Percentiles rank a stretch among this genome's conserved stretches.
Evolutionary conservation across 257 asterid species (phyloP).

Genomic region (Capsicum baccatum): DNA sequence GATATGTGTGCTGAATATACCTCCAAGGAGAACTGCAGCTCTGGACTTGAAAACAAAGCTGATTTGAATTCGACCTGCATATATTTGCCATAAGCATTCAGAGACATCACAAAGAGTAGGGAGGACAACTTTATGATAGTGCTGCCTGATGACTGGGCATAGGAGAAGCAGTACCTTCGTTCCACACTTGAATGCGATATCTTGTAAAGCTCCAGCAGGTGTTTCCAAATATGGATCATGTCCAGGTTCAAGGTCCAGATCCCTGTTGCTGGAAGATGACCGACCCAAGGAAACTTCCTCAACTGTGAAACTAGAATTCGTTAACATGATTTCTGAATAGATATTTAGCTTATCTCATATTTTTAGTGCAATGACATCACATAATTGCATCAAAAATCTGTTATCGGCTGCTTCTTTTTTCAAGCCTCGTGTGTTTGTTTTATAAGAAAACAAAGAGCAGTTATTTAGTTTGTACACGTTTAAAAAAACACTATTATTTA

Average conservation of each 20-base stretch:
- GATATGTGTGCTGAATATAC: constrained; percentile 38
- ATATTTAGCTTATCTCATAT: constrained; percentile 19
- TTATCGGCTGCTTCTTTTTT: neutral
- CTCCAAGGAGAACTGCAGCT: constrained; percentile 76
- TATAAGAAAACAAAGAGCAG: constrained; percentile 15
- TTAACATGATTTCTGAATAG: constrained; percentile 25
- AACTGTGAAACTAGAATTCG: constrained; percentile 50
- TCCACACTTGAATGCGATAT: constrained; percentile 89
- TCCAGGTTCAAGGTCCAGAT: constrained; percentile 78
- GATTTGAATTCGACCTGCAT: constrained; percentile 84
- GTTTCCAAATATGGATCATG: constrained; percentile 74
- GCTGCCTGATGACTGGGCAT: neutral
- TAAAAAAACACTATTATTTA: neutral
- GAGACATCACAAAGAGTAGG: constrained; percentile 31
- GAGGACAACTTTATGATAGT: neutral
- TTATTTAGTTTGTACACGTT: neutral
- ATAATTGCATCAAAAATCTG: neutral
- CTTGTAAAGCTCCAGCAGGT: constrained; percentile 67
- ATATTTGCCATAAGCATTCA: constrained; percentile 43
- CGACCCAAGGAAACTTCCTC: constrained; percentile 62
- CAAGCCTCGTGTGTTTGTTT: neutral
- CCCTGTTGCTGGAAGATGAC: constrained; percentile 62
- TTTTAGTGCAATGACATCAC: constrained; percentile 19
- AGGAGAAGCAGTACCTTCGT: constrained; percentile 63
- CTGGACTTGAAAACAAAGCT: constrained; percentile 53